Base-by-base conservation (phyloP, 2,329 filamentous ascomycete species). In the Hyphodiscus sp. region DNA sequence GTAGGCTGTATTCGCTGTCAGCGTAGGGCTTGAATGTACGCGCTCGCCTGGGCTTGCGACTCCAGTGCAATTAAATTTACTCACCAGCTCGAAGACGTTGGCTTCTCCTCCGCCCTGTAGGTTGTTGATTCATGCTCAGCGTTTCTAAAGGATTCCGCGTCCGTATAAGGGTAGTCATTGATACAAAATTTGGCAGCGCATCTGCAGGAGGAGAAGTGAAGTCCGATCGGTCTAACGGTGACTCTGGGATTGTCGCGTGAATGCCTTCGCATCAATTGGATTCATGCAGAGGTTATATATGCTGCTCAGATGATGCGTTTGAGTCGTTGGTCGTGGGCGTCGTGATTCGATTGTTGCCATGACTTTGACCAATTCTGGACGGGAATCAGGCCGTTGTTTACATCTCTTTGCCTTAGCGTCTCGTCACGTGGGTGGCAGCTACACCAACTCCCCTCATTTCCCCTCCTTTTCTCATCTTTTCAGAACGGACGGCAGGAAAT, bases 111-210 rank as follows among this genome's bases (percentile, higher is more conserved):
- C 81, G 76, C 66, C 77, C 76, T 71, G 78, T 77, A 69, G 78
- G 72, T 74, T 76, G 75, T 62, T 67, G 61, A 72, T 81, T 82
- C 82, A 86, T 86, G 77, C 80, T 86, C 76, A 84, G 74, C 69
- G 80, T 74, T 80, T 84, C 76, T 73, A 85, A 74, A 74, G 81
- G 79, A 73, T 78, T 76, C 69, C 80, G 80, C 68, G 78, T 78
- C 71, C 76, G 78, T 71, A 85, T 75, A 72, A 85, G 75, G 70
- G 82, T 85, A 81, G 82, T 85, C 82, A 86, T 86, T 80, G 80
- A 83, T 79, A 49, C 58, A 43, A 58, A 49, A 45, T 60, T 53
- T 44, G 50, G 59, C 44, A 55, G 62, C 57, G 58, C 65, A 68
- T 67, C 58, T 59, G 62, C 52, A 59, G 11, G 33, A 15, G 11